Conservation (phyloP, 148 eudicot genomes). For the Rhododendron ovatum region DNA sequence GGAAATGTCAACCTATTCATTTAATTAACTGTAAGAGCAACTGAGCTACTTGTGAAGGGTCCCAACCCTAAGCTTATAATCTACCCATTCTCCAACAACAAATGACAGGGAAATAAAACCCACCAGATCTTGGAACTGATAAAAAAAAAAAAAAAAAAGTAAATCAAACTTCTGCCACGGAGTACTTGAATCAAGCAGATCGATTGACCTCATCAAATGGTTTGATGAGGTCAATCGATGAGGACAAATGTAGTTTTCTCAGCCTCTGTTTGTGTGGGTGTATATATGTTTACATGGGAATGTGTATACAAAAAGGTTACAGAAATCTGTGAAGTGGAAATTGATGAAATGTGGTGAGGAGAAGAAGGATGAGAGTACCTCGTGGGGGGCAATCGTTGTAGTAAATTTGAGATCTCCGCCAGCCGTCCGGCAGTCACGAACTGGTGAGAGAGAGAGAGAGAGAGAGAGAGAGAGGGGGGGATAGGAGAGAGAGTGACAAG, state of each 20-base stretch:
- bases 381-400: background rate
- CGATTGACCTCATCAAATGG: background rate
- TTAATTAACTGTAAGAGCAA: background rate
- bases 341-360: background rate
- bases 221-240: background rate
- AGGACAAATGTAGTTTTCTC: background rate
- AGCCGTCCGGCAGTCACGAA: background rate
- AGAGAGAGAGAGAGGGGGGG: slow-evolving; percentile 16
- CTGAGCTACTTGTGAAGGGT: background rate
- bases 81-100: background rate
- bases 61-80: slow-evolving; percentile 2
- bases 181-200: slow-evolving; percentile 6
- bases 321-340: background rate
- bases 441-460: slow-evolving; percentile 14
- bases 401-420: slow-evolving; percentile 22
- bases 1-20: background rate
- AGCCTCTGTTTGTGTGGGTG: background rate
- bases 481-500: background rate
- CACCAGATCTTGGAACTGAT: background rate
- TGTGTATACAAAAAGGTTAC: background rate
- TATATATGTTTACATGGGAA: background rate
- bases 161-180: no score
- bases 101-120: background rate
- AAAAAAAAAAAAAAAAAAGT: background rate
- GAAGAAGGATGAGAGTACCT: background rate